A percentile compares a stretch with the other conserved stretches of the same genome.
Evolutionary conservation across 768 basidiomycete genomes (phyloP).

Genomic region (Hygrocybe punicea): DNA sequence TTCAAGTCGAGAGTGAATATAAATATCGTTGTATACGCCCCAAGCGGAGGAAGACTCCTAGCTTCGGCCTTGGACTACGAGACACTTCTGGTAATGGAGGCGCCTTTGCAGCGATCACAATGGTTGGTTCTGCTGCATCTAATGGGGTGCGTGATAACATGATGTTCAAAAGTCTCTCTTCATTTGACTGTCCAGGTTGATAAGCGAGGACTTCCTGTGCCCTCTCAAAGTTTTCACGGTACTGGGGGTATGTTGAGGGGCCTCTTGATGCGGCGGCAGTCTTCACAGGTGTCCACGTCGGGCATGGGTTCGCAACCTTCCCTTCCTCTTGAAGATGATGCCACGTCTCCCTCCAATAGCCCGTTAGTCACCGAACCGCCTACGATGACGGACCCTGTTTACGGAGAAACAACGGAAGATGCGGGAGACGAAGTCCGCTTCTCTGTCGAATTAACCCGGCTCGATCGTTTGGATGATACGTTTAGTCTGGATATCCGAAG

Average conservation of each 20-base stretch:
- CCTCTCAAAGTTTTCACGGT: slow-evolving; percentile 59
- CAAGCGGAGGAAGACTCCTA: slow-evolving; percentile 64
- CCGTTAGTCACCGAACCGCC: slow-evolving; percentile 34
- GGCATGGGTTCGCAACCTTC: slow-evolving; percentile 39
- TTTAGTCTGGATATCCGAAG: slow-evolving; percentile 90
- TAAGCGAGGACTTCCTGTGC: slow-evolving; percentile 81
- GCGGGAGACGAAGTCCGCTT: slow-evolving; percentile 95
- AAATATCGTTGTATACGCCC: slow-evolving; percentile 82
- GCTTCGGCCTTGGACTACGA: slow-evolving; percentile 21
- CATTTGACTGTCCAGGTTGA: slow-evolving; percentile 58
- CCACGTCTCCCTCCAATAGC: slow-evolving; percentile 30
- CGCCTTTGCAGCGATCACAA: slow-evolving; percentile 69
- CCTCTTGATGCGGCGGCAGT: slow-evolving; percentile 85
- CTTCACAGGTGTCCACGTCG: slow-evolving; percentile 68
- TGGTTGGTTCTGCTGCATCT: slow-evolving; percentile 78
- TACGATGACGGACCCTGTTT: slow-evolving; percentile 54
- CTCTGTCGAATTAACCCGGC: slow-evolving; percentile 87
- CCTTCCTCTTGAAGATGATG: slow-evolving; percentile 50
- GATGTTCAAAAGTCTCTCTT: slow-evolving; percentile 10
- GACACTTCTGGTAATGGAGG: slow-evolving; percentile 30
- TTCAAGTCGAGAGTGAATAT: slow-evolving; percentile 84
- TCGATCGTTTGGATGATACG: slow-evolving; percentile 86
- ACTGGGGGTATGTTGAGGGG: slow-evolving; percentile 82
- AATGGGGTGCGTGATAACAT: slow-evolving; percentile 65
- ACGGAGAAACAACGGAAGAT: slow-evolving; percentile 79